Conservation (phyloP, 2,329 filamentous ascomycete species). For the Trichophyton verrucosum region DNA sequence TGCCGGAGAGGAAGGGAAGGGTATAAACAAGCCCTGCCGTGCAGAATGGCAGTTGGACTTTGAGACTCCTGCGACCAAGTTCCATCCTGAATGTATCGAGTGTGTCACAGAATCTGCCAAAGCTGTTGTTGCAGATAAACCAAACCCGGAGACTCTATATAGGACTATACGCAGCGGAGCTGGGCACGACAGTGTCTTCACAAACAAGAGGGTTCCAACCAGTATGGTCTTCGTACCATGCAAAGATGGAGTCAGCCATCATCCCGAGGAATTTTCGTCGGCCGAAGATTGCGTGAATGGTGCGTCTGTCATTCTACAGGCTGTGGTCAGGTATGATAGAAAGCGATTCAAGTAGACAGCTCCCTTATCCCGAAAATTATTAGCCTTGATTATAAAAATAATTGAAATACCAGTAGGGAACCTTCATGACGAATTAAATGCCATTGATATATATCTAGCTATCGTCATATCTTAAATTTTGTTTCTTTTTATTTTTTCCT, state of each 20-base stretch:
- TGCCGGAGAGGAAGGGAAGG: conserved; percentile 44
- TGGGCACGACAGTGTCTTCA: conserved; percentile 54
- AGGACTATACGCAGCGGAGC: conserved; percentile 49
- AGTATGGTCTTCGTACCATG: conserved; percentile 58
- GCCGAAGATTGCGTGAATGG: conserved; percentile 48
- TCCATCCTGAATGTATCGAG: conserved; percentile 54
- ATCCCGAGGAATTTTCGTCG: conserved; percentile 50
- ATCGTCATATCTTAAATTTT: background rate
- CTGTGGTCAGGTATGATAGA: conserved; percentile 17
- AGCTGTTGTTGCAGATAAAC: conserved; percentile 43
- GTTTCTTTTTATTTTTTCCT: background rate
- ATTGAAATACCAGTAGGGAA: background rate
- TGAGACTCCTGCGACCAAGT: conserved; percentile 47
- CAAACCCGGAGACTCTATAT: conserved; percentile 32
- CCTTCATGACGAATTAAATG: conserved; percentile 3
- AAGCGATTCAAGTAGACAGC: conserved; percentile 27
- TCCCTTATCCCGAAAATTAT: too few relatives aligned
- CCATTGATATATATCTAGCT: conserved; percentile 5
- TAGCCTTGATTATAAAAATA: background rate
- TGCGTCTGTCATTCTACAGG: conserved; percentile 29
- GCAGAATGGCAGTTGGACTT: conserved; percentile 52
- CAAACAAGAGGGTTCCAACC: conserved; percentile 47
- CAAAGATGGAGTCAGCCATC: conserved; percentile 50
- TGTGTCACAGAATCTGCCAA: conserved; percentile 50
- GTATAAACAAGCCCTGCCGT: conserved; percentile 39